Percentiles rank a stretch among this genome's conserved stretches.
Conservation (phyloP, 108 stramenopile species). For the Fragilaria crotonensis region DNA sequence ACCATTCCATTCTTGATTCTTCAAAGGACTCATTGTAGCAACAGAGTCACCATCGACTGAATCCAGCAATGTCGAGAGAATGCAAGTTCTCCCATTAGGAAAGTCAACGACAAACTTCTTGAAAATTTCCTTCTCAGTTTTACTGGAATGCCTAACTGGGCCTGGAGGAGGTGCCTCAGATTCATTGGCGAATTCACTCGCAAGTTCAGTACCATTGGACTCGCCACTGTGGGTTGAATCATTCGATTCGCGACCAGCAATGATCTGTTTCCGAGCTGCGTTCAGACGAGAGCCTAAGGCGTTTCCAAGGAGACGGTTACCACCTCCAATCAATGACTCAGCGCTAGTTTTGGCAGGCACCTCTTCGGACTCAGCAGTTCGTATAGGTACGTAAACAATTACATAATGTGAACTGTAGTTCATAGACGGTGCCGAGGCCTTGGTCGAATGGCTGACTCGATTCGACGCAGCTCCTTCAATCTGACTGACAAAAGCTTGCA, state of each 20-base stretch:
- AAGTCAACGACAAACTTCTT: slow-evolving; percentile 64
- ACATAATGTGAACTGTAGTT: slow-evolving; percentile 50
- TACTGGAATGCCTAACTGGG: slow-evolving; percentile 20
- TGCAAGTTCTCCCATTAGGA: slow-evolving; percentile 60
- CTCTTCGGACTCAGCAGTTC: background rate
- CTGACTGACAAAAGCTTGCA: slow-evolving; percentile 74
- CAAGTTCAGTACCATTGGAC: background rate
- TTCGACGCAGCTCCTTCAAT: slow-evolving; percentile 43
- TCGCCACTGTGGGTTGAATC: slow-evolving; percentile 2
- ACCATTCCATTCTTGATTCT: slow-evolving; percentile 65
- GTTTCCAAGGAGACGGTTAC: background rate
- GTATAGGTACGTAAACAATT: slow-evolving; percentile 61
- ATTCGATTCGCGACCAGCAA: background rate
- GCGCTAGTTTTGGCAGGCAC: background rate
- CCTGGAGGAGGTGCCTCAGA: slow-evolving; percentile 24
- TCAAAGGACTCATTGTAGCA: slow-evolving; percentile 4
- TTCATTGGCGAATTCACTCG: slow-evolving; percentile 2
- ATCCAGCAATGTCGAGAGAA: slow-evolving; percentile 52
- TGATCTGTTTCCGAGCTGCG: background rate
- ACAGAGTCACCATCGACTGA: background rate
- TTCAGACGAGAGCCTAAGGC: slow-evolving; percentile 2
- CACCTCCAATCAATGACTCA: background rate
- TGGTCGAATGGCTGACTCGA: background rate
- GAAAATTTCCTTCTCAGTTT: slow-evolving; percentile 47
- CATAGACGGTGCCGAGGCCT: slow-evolving; percentile 4